phyloP scores from a whole-genome alignment of 1,284 basidiomycete species.

The Cryptococcus sp. region DNA sequence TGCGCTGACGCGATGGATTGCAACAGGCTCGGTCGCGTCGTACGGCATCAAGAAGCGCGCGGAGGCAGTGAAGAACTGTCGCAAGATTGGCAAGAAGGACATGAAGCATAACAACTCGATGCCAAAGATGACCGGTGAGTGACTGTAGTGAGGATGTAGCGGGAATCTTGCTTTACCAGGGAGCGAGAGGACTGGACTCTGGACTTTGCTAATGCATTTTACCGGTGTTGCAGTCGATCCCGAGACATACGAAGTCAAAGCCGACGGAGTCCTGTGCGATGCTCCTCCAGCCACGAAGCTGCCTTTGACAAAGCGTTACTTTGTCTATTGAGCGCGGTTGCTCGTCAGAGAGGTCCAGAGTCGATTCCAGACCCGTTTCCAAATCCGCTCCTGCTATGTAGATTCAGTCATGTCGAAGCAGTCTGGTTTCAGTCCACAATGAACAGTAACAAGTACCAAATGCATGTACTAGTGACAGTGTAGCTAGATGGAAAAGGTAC shows the following conservation, averaged over 20 bases:
- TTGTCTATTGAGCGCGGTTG: slow-evolving; percentile 24
- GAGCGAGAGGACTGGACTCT: not conserved
- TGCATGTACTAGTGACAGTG: too few relatives aligned
- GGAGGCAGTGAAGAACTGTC: slow-evolving; percentile 76
- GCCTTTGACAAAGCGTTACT: slow-evolving; percentile 68
- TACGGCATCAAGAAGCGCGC: slow-evolving; percentile 76
- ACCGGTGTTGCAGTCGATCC: slow-evolving; percentile 69
- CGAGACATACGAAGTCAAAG: slow-evolving; percentile 84
- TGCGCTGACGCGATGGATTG: slow-evolving; percentile 1
- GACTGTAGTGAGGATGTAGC: too few relatives aligned
- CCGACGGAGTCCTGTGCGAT: slow-evolving; percentile 75
- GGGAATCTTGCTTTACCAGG: not conserved
- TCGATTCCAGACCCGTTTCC: too few relatives aligned
- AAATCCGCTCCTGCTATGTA: too few relatives aligned
- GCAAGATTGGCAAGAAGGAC: slow-evolving; percentile 75
- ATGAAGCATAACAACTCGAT: slow-evolving; percentile 90
- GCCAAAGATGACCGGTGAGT: slow-evolving; percentile 67
- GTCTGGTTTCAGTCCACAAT: too few relatives aligned
- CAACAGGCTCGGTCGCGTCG: slow-evolving; percentile 60
- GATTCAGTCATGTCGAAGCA: too few relatives aligned
- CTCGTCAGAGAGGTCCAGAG: too few relatives aligned
- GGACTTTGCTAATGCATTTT: slow-evolving; percentile 1
- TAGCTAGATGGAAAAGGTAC: too few relatives aligned
- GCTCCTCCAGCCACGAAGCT: slow-evolving; percentile 72
- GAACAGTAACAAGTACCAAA: too few relatives aligned